Evolutionary conservation across 2,329 filamentous ascomycete species (phyloP), one percentile per base, ranked within the genome.

Genomic region (Fusarium irregulare): DNA sequence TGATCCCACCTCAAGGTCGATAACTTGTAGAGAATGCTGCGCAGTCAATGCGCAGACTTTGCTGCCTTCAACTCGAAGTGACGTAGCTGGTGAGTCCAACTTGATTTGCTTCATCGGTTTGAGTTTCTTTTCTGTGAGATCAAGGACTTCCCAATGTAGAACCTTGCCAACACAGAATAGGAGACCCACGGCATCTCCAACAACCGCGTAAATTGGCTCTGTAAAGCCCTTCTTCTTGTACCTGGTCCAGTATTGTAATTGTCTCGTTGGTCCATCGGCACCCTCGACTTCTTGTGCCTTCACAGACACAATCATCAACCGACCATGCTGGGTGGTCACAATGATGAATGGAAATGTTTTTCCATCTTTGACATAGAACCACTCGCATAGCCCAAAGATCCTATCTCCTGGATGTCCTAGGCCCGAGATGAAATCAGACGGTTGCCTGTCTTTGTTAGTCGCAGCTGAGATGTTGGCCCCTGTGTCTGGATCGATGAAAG

Each of bases 311-410:
- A 92, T 83, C 21, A 89, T 73, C 14, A 92, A 79, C 7, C 84
- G 81, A 2, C 89, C 88, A 12, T 80, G 79, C 32, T 82, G 83
- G 1, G 87, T 88, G 6, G 87, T 84, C 13, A 92, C 84, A 16
- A 93, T 83, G 32, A 93, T 82, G 74, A 89, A 91, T 3, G 86
- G 83, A 77, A 90, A 91, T 0, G 79, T 83, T 58, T 85, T 87
- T n/a, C 82, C 83, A 40, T 87, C 83, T 58, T 87, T 86, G 32
- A 82, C 79, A 66, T 87, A 88, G 7, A 83, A 77, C 92, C 92
- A 94, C 65, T 92, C 89, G 2, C 85, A 78, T 10, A 94, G 77
- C 2, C 87, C 84, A 45, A 87, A 83, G 3, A 94, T 86, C 41
- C 83, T 84, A 66, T 92, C 89, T 1, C 86, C 86, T 1, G 78